Evolutionary conservation across 352 stramenopile species (phyloP), one percentile per base, ranked within the genome.

Genomic region (Phytophthora ramorum): DNA sequence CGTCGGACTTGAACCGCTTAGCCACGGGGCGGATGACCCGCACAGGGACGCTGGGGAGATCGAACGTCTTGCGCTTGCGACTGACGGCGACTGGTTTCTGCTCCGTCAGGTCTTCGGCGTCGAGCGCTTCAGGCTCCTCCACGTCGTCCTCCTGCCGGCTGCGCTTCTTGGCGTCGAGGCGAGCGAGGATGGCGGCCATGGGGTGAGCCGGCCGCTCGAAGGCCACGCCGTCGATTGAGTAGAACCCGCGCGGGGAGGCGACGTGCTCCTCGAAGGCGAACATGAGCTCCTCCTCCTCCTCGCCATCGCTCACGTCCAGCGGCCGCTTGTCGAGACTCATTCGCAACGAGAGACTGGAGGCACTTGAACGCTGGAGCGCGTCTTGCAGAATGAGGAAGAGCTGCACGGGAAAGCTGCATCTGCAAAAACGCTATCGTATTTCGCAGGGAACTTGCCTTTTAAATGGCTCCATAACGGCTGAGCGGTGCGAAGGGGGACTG

Each of bases 251-350:
- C 22, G 61, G 56, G 38, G 14, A 19, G 17, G 13, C 59, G 16
- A 72, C 56, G 6, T 71, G 62, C 24, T 73, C 52, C 34, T 91
- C 84, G 43, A 92, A 91, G 38, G 79, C 47, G 62, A 92, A 92
- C 80, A 91, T 88, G 67, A 92, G 75, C 38, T 92, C 82, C 24
- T 92, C 82, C 24, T 91, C 76, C 17, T 90, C 76, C n/a, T 87
- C 77, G 19, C 30, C 61, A 7, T 75, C 66, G 19, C 60, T 74
- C 6, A 65, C 51, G 47, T 60, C 59, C 41, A 19, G 24, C 22
- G 17, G 48, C 24, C 49, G 22, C 24, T 48, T 24, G 13, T 70
- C 28, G 24, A 28, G 26, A 16, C 46, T 66, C 63, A 66, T 65
- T 46, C 17, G 6, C 5, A 4, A 17, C 22, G 26, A 34, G 7